These are phyloP conservation scores for Posidonia oceanica DNA, from an alignment of 116 monocot species.

Conservation along the genomic window DNA sequence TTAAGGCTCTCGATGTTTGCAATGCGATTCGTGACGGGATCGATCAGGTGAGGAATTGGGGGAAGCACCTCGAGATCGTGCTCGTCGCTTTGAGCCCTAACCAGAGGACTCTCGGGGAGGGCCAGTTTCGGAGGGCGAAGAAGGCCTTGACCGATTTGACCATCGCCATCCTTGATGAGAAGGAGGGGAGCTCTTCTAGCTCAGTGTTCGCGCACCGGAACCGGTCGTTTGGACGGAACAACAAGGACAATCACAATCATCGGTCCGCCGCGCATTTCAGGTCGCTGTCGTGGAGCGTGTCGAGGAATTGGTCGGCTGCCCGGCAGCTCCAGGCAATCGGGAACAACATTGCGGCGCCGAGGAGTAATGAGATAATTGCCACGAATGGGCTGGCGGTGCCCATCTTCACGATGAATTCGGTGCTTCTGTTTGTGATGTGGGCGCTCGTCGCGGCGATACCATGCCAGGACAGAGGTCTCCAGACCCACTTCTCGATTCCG, in stretches of 20 bases:
- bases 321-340: slow-evolving; percentile 56
- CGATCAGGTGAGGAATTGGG: slow-evolving; percentile 50
- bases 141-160: slow-evolving; percentile 64
- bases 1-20: slow-evolving; percentile 77
- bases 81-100: slow-evolving; percentile 16
- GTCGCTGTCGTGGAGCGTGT: slow-evolving; percentile 58
- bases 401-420: slow-evolving; percentile 48
- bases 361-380: slow-evolving; percentile 31
- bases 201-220: slow-evolving; percentile 31
- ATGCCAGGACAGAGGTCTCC: slow-evolving; percentile 66
- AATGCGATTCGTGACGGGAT: slow-evolving; percentile 73
- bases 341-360: slow-evolving; percentile 35
- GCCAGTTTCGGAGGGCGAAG: slow-evolving; percentile 53
- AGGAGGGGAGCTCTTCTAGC: slow-evolving; percentile 11
- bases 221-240: slow-evolving; percentile 57
- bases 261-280: slow-evolving; percentile 18
- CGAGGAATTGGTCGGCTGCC: slow-evolving; percentile 53
- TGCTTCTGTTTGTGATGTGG: slow-evolving; percentile 61
- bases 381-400: slow-evolving; percentile 36
- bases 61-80: slow-evolving; percentile 48
- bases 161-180: slow-evolving; percentile 47
- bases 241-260: neutral
- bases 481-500: slow-evolving; percentile 41
- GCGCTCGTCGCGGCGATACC: slow-evolving; percentile 74
- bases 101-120: slow-evolving; percentile 22